These are phyloP conservation scores for Lycium ferocissimum DNA, from an alignment of 257 asterid genomes.

Conservation along the genomic window DNA sequence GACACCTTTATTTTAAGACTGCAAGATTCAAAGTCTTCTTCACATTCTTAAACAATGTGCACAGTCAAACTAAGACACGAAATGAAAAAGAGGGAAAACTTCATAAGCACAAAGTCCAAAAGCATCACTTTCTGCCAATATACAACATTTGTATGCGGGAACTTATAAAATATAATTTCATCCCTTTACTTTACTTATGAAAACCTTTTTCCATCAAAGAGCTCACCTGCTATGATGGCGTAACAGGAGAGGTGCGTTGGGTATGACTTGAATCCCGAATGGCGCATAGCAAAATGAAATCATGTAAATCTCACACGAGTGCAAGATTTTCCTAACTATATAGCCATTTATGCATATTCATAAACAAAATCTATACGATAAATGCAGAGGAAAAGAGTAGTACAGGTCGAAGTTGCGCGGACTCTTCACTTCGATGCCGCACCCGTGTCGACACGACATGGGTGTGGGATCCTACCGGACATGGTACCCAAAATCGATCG, in stretches of 20 bases:
- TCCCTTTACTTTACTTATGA: not conserved
- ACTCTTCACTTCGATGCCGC: too few species aligned
- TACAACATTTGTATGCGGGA: not conserved
- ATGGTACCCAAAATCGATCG: too few species aligned
- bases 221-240: not conserved
- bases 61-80: not conserved
- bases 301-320: constrained; percentile 4
- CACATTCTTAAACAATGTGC: not conserved
- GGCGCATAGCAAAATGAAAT: not conserved
- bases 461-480: too few species aligned
- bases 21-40: not conserved
- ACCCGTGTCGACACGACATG: too few species aligned
- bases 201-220: not conserved
- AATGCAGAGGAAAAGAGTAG: constrained; percentile 21
- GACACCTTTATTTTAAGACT: not conserved
- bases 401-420: not conserved
- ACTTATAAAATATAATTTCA: not conserved
- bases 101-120: not conserved
- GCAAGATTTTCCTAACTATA: not conserved
- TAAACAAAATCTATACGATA: not conserved
- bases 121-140: not conserved
- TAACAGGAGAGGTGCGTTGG: not conserved
- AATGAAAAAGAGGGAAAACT: not conserved
- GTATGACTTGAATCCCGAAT: not conserved
- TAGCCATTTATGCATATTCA: constrained; percentile 15